Evolutionary conservation across 495 filamentous ascomycete species (phyloP), one percentile per base, ranked within the genome.

Genomic region (Choiromyces venosus): DNA sequence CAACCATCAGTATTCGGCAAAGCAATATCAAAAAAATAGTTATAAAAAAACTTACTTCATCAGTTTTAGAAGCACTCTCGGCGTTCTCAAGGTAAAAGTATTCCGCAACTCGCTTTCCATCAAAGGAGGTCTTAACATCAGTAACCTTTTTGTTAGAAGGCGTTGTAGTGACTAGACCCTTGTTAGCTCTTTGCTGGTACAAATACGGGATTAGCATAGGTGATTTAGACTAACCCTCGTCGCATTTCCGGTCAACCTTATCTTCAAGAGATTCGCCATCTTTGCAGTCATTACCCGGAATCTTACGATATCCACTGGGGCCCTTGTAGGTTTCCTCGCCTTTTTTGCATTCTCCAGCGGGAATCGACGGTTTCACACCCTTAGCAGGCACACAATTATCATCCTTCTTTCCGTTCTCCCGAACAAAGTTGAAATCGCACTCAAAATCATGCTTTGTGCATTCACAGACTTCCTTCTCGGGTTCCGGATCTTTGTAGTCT

Each of bases 361-460:
- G 86, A 56, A 88, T 80, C 1, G 83, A 75, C 14, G 81, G 70
- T 37, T 73, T 69, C 0, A 83, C 87, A n/a, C 68, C 75, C 18
- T 69, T 37, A 37, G 76, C 84, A 1, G 80, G 75, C 8, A 88
- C 82, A 79, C 95, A 99, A 64, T 88, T 86, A 42, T 86, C 82
- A 71, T 91, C 88, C 66, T 82, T 82, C 73, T 86, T 84, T 6
- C 81, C 80, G n/a, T 89, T 86, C 64, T 85, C 86, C 67, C 84
- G 85, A 64, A 88, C 83, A 80, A 95, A 97, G 81, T 94, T 94
- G 85, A 90, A 96, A 80, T 97, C 93, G 82, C 95, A 99, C 82
- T 99, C 95, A 79, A 92, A 99, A 82, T 99, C 95, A 42, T 86
- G 84, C 16, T 89, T 86, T 0, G 88, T 88, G 84, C 95, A 99